phyloP scores from a whole-genome alignment of 768 basidiomycete species.

The Strobilomyces echinocephalus region DNA sequence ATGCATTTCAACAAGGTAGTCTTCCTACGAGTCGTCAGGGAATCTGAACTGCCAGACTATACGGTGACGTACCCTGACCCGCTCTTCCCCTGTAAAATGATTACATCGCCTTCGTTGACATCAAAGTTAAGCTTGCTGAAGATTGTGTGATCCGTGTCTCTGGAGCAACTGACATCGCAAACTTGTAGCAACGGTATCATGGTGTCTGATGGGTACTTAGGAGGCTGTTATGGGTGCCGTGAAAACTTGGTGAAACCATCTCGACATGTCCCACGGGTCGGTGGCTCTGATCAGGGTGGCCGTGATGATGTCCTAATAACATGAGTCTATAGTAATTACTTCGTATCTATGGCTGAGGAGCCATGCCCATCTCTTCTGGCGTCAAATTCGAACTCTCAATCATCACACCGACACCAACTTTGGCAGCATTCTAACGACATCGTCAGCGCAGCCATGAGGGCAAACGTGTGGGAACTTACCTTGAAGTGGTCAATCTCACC shows the following conservation, averaged over 20 bases:
- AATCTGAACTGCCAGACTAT: not conserved
- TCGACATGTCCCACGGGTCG: conserved; percentile 16
- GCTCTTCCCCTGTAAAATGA: conserved; percentile 75
- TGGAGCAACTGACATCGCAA: conserved; percentile 45
- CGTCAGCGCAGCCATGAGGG: not conserved
- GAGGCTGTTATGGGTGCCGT: not conserved
- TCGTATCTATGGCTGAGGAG: conserved; percentile 44
- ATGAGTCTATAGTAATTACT: conserved; percentile 28
- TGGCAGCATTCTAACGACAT: conserved; percentile 71
- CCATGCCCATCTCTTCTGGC: conserved; percentile 77
- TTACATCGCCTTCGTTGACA: conserved; percentile 67
- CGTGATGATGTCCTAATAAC: conserved; percentile 19
- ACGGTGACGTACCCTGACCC: conserved; percentile 56
- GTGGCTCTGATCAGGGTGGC: conserved; percentile 10
- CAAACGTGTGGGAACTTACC: conserved; percentile 40
- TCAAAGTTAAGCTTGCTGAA: conserved; percentile 59
- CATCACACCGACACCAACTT: conserved; percentile 97
- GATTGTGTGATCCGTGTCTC: conserved; percentile 43
- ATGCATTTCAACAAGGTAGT: conserved; percentile 82
- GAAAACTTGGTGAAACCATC: not conserved
- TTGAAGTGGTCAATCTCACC: conserved; percentile 99
- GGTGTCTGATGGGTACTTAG: not conserved
- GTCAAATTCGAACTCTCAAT: conserved; percentile 82
- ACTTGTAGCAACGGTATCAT: conserved; percentile 45
- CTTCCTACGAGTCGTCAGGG: conserved; percentile 37